phyloP scores from a whole-genome alignment of 768 basidiomycete genomes.

The Xerocomellus chrysenteron region DNA sequence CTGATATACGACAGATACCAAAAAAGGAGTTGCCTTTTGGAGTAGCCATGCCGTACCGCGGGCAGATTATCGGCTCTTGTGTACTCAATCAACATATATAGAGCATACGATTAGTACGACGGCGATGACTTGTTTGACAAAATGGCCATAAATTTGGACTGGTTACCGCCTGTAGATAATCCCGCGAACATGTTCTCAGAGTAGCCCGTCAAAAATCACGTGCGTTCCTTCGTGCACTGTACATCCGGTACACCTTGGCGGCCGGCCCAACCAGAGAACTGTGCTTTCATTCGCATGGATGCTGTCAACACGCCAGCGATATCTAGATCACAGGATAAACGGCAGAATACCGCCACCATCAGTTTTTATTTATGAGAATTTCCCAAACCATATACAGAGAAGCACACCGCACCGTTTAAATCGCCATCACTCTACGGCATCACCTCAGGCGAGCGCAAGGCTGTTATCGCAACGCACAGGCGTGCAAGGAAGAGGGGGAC shows the following conservation, averaged over 20 bases:
- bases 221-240: neutral
- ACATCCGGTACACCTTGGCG: neutral
- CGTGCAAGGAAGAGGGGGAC: neutral
- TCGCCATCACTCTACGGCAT: constrained; percentile 3
- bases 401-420: constrained; percentile 2
- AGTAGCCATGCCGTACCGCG: constrained; percentile 27
- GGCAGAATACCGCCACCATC: constrained; percentile 7
- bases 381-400: constrained; percentile 9
- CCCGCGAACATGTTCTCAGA: neutral
- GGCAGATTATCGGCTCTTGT: constrained; percentile 29
- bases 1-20: constrained; percentile 18
- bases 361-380: constrained; percentile 10
- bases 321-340: neutral
- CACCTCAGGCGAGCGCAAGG: constrained; percentile 4
- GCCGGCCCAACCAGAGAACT: neutral
- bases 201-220: neutral
- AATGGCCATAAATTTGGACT: neutral
- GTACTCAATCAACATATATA: constrained; percentile 19
- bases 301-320: neutral
- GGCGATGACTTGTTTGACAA: constrained; percentile 7
- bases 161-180: neutral
- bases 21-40: constrained; percentile 26
- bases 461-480: neutral
- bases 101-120: neutral
- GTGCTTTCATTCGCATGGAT: neutral